Base-by-base conservation (phyloP, 116 monocot species). In the Phalaenopsis hybrid region DNA sequence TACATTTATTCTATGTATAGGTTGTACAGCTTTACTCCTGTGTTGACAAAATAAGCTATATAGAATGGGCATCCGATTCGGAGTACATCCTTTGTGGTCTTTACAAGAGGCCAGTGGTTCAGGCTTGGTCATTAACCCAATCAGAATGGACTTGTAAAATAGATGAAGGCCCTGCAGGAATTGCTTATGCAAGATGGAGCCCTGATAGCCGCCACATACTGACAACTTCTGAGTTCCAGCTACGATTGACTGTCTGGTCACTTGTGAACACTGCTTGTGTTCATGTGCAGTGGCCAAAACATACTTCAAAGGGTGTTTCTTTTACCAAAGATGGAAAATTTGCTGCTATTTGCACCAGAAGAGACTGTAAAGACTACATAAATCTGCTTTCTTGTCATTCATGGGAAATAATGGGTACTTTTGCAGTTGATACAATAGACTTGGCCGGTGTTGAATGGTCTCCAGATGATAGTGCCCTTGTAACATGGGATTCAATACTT, bases 81-180 rank as follows among this genome's bases (percentile, higher is more conserved):
- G 95, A 93, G 44, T 99, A 99, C 84, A 88, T 99, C 55, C 93
- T 99, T 61, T 99, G 98, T 79, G 93, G 89, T 44, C 93, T 95
- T 63, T 87, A 95, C 82, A 95, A 92, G 85, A 83, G 95, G 49
- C 93, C 98, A 51, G 91, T 99, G 89, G 89, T 99, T 13, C 98
- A 99, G 21, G 98, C 90, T 65, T 99, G 98, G 98, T 99, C 98
- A 37, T 74, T 99, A 59, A 84, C 86, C 81, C 92, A 92, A 50
- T 92, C 94, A 23, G 96, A 97, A 76, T 97, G 96, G 96, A 97
- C 96, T 28, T 97, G 96, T 85, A 94, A 91, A 84, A 97, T 97
- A 65, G 96, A 97, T 79, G 96, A 97, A 59, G 96, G 94, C 44
- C 86, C 88, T 79, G 96, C 96, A 20, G 96, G 96, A 78, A 94